A percentile compares a stretch with the other conserved stretches of the same genome.
These are phyloP conservation scores for Debaryomycetaceae sp. DNA, from an alignment of 1,139 yeast species.

Conservation along the genomic window DNA sequence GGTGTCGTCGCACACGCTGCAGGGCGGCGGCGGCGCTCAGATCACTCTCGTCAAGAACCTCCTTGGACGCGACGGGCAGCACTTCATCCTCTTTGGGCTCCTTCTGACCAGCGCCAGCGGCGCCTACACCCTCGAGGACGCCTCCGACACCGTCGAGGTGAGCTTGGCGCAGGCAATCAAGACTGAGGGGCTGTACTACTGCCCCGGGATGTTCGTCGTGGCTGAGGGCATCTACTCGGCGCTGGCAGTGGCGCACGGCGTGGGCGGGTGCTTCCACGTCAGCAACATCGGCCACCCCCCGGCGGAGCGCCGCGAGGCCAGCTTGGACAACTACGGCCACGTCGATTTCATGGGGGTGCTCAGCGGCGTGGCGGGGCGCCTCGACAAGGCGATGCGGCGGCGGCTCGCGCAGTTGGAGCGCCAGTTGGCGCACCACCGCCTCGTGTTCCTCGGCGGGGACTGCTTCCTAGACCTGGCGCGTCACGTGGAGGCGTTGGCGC, in stretches of 20 bases:
- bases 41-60: conserved; percentile 78
- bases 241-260: conserved; percentile 30
- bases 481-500: conserved; percentile 57
- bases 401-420: conserved; percentile 56
- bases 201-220: conserved; percentile 74
- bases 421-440: conserved; percentile 48
- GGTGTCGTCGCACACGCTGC: conserved; percentile 34
- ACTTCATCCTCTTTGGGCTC: conserved; percentile 76
- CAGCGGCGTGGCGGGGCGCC: conserved; percentile 29
- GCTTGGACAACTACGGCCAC: conserved; percentile 71
- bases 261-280: conserved; percentile 61
- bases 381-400: conserved; percentile 56
- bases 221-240: conserved; percentile 83
- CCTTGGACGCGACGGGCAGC: conserved; percentile 75
- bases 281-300: conserved; percentile 84
- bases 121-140: conserved; percentile 72
- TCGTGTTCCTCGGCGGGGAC: conserved; percentile 72
- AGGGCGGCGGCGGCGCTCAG: conserved; percentile 27
- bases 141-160: conserved; percentile 71
- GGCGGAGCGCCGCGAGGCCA: conserved; percentile 64
- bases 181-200: conserved; percentile 64
- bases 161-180: conserved; percentile 65
- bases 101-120: conserved; percentile 63
- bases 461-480: conserved; percentile 58
- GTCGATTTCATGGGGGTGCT: conserved; percentile 74